These are phyloP conservation scores for Hordeum pubiflorum DNA, from an alignment of 202 grass and related monocot species.

Conservation along the genomic window DNA sequence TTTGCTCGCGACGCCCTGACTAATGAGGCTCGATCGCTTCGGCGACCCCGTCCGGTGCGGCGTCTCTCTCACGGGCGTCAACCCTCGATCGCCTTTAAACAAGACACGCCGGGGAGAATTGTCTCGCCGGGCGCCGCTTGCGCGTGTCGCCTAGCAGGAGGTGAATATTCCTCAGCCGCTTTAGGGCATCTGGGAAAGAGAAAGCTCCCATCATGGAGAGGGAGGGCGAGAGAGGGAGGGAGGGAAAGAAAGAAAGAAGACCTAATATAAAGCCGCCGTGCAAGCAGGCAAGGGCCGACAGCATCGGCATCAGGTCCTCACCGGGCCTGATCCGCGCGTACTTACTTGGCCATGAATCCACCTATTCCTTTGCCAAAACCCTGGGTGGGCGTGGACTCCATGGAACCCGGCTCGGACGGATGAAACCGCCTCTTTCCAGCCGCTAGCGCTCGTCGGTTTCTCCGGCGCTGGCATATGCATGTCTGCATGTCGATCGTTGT, in stretches of 20 bases:
- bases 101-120: neutral
- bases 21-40: neutral
- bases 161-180: slow-evolving; percentile 41
- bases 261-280: neutral
- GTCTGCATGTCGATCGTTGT: neutral
- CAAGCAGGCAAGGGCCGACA: slow-evolving; percentile 6
- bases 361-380: neutral
- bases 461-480: neutral
- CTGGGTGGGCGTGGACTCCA: neutral
- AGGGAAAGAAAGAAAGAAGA: neutral
- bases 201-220: neutral
- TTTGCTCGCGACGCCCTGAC: neutral
- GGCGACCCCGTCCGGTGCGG: slow-evolving; percentile 20
- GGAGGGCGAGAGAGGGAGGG: neutral
- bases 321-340: slow-evolving; percentile 18
- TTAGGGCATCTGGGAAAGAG: slow-evolving; percentile 26
- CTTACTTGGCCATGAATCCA: slow-evolving; percentile 33
- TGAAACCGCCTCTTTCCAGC: neutral
- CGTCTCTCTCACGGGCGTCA: slow-evolving; percentile 27
- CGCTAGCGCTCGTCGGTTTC: slow-evolving; percentile 19
- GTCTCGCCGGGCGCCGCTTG: neutral
- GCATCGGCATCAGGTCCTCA: slow-evolving; percentile 30
- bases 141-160: slow-evolving; percentile 37
- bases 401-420: too few relatives aligned
- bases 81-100: slow-evolving; percentile 29